Percentiles rank a stretch among this genome's conserved stretches.
Conservation (phyloP, 1,284 basidiomycete genomes). For the Clitocybe nebularis region DNA sequence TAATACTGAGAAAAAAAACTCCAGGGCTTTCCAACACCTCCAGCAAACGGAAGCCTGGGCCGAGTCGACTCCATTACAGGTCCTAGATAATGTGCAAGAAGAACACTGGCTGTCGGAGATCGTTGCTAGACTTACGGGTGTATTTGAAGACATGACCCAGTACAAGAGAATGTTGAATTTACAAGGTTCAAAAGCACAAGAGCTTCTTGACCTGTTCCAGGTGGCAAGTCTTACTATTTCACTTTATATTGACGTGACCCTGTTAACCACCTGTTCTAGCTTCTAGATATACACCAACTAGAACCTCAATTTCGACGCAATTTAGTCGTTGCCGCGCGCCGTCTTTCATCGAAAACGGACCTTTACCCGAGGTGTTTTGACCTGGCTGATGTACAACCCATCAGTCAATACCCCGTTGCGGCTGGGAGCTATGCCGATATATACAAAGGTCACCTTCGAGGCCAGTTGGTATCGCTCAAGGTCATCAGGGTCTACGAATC, state of each 20-base stretch:
- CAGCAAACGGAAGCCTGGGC: no score
- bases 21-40: no score
- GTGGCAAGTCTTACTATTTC: constrained; percentile 7
- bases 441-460: constrained; percentile 9
- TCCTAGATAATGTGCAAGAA: no score
- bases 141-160: background rate
- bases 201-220: constrained; percentile 16
- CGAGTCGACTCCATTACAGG: no score
- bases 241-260: background rate
- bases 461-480: constrained; percentile 16
- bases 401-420: constrained; percentile 6
- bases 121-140: background rate
- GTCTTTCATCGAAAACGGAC: constrained; percentile 10
- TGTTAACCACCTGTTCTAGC: constrained; percentile 7
- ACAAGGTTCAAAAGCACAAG: constrained; percentile 9
- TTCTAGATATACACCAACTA: constrained; percentile 8
- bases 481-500: constrained; percentile 10
- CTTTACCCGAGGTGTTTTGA: constrained; percentile 15
- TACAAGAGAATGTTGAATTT: constrained; percentile 3
- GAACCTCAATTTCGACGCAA: background rate
- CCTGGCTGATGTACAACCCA: constrained; percentile 3
- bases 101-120: no score
- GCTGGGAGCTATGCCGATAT: constrained; percentile 16
- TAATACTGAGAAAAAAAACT: no score
- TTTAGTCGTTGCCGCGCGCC: constrained; percentile 8